These are phyloP conservation scores for Aspergillus sp. DNA, from an alignment of 2,329 filamentous ascomycete species.

Conservation along the genomic window DNA sequence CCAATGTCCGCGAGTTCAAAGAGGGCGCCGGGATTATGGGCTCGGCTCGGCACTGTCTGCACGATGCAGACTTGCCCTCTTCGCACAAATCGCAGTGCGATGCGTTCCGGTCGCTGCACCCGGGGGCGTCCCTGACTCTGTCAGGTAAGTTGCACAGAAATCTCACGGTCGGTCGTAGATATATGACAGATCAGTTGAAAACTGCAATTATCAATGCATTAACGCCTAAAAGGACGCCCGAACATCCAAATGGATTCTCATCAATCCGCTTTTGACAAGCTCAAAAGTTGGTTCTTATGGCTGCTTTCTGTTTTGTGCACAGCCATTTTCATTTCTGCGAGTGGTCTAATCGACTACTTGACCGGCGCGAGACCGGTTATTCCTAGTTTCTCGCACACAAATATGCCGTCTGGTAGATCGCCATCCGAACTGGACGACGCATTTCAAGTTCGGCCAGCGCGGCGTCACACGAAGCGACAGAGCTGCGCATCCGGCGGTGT, in stretches of 20 bases:
- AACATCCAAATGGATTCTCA: neutral
- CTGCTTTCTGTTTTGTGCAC: constrained; percentile 32
- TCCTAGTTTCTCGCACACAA: neutral
- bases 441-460: neutral
- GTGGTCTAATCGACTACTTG: constrained; percentile 20
- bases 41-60: neutral
- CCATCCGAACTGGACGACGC: neutral
- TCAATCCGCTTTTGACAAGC: constrained; percentile 18
- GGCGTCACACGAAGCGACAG: constrained; percentile 24
- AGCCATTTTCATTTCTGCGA: constrained; percentile 30
- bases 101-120: neutral
- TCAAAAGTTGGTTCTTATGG: constrained; percentile 31
- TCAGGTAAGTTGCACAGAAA: constrained; percentile 28
- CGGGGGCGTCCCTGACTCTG: constrained; percentile 34
- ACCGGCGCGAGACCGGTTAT: neutral
- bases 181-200: neutral
- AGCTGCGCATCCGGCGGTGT: constrained; percentile 34
- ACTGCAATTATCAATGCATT: neutral
- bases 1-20: constrained; percentile 54
- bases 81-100: constrained; percentile 3
- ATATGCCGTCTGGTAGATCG: neutral
- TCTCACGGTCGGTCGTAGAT: neutral
- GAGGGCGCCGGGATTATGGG: constrained; percentile 13
- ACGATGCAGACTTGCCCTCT: constrained; percentile 2
- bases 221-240: constrained; percentile 28